phyloP scores from a whole-genome alignment of 208 protist species.

The Crithidia brevicula region DNA sequence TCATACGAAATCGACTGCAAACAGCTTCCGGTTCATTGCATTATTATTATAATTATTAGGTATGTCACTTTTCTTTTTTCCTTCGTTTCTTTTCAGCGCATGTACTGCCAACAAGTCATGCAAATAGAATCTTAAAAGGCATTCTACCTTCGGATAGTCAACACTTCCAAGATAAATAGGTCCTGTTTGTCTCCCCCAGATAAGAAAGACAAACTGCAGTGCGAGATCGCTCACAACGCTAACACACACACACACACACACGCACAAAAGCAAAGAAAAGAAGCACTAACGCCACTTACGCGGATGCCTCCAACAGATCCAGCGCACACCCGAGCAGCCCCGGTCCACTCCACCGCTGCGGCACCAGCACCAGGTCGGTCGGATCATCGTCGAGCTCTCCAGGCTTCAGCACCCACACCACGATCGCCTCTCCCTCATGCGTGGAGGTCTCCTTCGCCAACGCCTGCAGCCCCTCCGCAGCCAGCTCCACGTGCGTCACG shows the following conservation, averaged over 20 bases:
- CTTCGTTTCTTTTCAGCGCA: too few relatives aligned
- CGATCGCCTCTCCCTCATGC: conserved; percentile 53
- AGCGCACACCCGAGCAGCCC: conserved; percentile 83
- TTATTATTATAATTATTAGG: too few relatives aligned
- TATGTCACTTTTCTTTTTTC: too few relatives aligned
- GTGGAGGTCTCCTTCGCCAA: conserved; percentile 40
- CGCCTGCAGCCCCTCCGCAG: conserved; percentile 34
- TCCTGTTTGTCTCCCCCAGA: too few relatives aligned
- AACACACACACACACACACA: not conserved
- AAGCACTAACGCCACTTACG: not conserved
- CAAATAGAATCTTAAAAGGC: too few relatives aligned
- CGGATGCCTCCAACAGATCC: conserved; percentile 29
- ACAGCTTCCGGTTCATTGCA: too few relatives aligned
- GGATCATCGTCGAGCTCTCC: conserved; percentile 29
- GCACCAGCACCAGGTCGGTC: conserved; percentile 61
- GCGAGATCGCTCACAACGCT: too few relatives aligned
- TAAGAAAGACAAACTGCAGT: too few relatives aligned
- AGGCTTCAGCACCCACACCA: conserved; percentile 64
- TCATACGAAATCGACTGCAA: too few relatives aligned
- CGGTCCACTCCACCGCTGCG: conserved; percentile 64
- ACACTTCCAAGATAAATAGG: too few relatives aligned
- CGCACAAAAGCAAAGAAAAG: conserved; percentile 11
- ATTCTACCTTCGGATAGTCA: too few relatives aligned
- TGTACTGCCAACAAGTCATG: too few relatives aligned
- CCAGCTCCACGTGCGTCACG: conserved; percentile 46